Evolutionary conservation across 305 asterid species (phyloP).

Genomic region (Salvia sclarea): DNA sequence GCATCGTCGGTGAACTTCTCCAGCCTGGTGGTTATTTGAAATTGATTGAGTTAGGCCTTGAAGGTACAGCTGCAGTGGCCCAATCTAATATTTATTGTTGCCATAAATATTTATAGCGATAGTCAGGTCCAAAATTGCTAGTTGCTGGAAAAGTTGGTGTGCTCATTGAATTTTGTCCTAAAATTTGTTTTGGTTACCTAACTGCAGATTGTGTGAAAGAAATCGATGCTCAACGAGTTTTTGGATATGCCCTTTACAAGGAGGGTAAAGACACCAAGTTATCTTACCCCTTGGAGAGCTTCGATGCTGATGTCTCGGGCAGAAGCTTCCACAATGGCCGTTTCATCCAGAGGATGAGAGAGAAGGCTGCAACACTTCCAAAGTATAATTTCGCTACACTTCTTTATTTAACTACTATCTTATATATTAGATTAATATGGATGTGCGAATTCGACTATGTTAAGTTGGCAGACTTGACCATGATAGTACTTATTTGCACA

Average conservation of each 20-base stretch:
- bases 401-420: not conserved
- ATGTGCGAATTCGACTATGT: not conserved
- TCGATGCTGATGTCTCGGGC: slow-evolving; percentile 58
- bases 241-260: slow-evolving; percentile 68
- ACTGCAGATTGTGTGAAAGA: slow-evolving; percentile 57
- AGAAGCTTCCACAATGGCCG: slow-evolving; percentile 85
- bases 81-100: slow-evolving; percentile 26
- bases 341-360: slow-evolving; percentile 74
- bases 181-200: slow-evolving; percentile 11
- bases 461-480: slow-evolving; percentile 22
- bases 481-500: not conserved
- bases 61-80: slow-evolving; percentile 41
- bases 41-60: slow-evolving; percentile 62
- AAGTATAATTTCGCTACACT: slow-evolving; percentile 45
- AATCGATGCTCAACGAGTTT: slow-evolving; percentile 71
- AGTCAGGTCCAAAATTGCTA: slow-evolving; percentile 5
- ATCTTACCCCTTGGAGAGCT: slow-evolving; percentile 72
- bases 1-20: slow-evolving; percentile 67
- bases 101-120: slow-evolving; percentile 7
- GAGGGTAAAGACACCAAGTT: slow-evolving; percentile 58
- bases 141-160: slow-evolving; percentile 21
- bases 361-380: slow-evolving; percentile 66
- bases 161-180: not conserved
- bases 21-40: slow-evolving; percentile 76
- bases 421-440: not conserved